These are phyloP conservation scores for Blumeria graminis DNA, from an alignment of 2,329 filamentous ascomycete genomes.

Conservation along the genomic window DNA sequence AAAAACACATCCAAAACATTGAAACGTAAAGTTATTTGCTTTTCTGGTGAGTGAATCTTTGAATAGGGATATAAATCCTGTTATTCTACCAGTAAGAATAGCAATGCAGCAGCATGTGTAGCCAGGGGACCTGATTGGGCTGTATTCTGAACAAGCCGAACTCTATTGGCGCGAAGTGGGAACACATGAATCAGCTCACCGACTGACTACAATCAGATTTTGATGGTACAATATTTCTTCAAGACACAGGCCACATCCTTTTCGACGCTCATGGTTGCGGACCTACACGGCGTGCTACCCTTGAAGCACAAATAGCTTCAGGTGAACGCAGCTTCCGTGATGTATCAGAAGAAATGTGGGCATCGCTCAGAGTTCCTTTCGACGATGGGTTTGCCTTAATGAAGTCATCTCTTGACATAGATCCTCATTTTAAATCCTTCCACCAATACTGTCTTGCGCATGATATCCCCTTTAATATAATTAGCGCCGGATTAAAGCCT, in stretches of 20 bases:
- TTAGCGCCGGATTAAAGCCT: constrained; percentile 42
- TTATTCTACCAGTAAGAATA: background rate
- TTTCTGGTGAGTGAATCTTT: constrained; percentile 22
- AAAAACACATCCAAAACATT: constrained; percentile 4
- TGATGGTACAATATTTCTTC: constrained; percentile 49
- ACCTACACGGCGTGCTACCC: constrained; percentile 24
- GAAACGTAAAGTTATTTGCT: constrained; percentile 32
- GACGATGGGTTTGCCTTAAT: constrained; percentile 43
- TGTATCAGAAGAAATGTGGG: constrained; percentile 51
- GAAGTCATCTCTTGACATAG: constrained; percentile 35
- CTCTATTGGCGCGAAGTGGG: too few species aligned
- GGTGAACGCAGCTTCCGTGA: constrained; percentile 44
- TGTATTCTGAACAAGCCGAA: too few species aligned
- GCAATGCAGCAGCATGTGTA: too few species aligned
- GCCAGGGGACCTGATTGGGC: too few species aligned
- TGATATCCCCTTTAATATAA: constrained; percentile 43
- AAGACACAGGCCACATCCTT: constrained; percentile 44
- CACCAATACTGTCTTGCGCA: constrained; percentile 39
- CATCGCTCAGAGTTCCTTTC: constrained; percentile 39
- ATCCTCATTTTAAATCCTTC: constrained; percentile 37
- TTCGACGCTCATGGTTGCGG: constrained; percentile 43
- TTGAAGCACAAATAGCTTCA: constrained; percentile 38
- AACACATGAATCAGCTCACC: too few species aligned
- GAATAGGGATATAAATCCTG: constrained; percentile 2
- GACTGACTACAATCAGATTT: constrained; percentile 25